A percentile compares a stretch with the other conserved stretches of the same genome.
These are phyloP conservation scores for Globisporangium spinosum DNA, from an alignment of 352 stramenopile genomes.

Conservation along the genomic window DNA sequence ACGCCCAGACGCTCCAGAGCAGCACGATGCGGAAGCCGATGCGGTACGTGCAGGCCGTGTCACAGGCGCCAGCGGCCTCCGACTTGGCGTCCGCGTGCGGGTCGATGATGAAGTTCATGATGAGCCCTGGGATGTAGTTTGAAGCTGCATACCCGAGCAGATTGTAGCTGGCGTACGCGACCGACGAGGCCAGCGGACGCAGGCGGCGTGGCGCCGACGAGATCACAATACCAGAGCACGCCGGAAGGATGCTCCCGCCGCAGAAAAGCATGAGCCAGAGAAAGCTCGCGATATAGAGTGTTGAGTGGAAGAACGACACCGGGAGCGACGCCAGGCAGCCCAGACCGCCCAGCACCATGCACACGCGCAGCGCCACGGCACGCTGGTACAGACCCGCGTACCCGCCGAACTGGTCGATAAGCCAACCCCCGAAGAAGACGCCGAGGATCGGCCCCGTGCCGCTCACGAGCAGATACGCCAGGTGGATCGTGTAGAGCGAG, in stretches of 20 bases:
- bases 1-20: conserved; percentile 67
- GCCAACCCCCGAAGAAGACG: conserved; percentile 84
- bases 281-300: conserved; percentile 59
- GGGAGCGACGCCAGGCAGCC: conserved; percentile 49
- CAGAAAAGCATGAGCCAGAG: conserved; percentile 87
- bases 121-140: conserved; percentile 80
- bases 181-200: conserved; percentile 68
- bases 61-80: conserved; percentile 34
- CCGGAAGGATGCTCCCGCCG: conserved; percentile 60
- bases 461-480: conserved; percentile 68
- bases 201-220: conserved; percentile 56
- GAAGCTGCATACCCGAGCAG: conserved; percentile 82
- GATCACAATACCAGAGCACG: conserved; percentile 85
- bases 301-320: conserved; percentile 66
- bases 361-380: conserved; percentile 63
- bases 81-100: conserved; percentile 24
- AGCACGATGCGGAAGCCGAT: conserved; percentile 82
- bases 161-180: conserved; percentile 82
- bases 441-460: conserved; percentile 76
- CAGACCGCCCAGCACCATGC: conserved; percentile 59
- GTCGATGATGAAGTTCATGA: conserved; percentile 81
- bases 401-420: conserved; percentile 75
- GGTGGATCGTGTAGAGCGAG: conserved; percentile 75
- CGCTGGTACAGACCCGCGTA: conserved; percentile 69
- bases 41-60: conserved; percentile 76